Base-by-base conservation (phyloP, 2,329 filamentous ascomycete genomes). In the Nemania sp. region DNA sequence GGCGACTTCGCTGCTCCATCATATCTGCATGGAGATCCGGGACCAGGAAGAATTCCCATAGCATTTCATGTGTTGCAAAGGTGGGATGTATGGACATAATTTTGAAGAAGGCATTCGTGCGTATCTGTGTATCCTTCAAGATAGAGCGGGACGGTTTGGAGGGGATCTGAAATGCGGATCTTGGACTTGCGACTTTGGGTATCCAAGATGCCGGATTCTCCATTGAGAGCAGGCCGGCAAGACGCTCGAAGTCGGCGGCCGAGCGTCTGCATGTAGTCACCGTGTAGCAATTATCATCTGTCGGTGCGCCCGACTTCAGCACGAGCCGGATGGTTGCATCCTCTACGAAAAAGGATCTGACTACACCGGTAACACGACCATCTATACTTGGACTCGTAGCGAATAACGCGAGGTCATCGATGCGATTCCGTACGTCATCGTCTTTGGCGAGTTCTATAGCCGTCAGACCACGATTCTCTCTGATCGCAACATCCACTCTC, bases 21-120 rank as follows among this genome's bases (percentile, higher is more conserved):
- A 92, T 91, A 17, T 91, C 86, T 0, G 90, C 82, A 68, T 96
- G 90, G 44, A 99, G 84, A 63, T 99, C 94, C 1, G 94, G 94
- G 11, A 99, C 92, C 0, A 99, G 80, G 72, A 99, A 96, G 74
- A 99, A 99, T 66, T 99, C 94, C 95, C 94, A 99, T 2, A 99
- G 80, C 81, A 97, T 91, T 74, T 99, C 94, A 67, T 99, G 95
- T 0, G 90, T 96, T 0, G 91, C 83, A 68, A 99, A 97, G 0
- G 94, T 97, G 3, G 93, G 89, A 67, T 99, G 94, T 7, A 83
- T 80, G 22, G 99, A 80, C 59, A 99, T 80, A 15, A 91, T 90
- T 61, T 90, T 90, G 63, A 99, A 75, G 65, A 97, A 97, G 62
- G 85, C 88, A 71, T 99, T 91, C 17, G 96, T 84, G 14, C 88